phyloP scores from a whole-genome alignment of 1,139 yeast genomes.

The Magnusiomyces tetraspermus region DNA sequence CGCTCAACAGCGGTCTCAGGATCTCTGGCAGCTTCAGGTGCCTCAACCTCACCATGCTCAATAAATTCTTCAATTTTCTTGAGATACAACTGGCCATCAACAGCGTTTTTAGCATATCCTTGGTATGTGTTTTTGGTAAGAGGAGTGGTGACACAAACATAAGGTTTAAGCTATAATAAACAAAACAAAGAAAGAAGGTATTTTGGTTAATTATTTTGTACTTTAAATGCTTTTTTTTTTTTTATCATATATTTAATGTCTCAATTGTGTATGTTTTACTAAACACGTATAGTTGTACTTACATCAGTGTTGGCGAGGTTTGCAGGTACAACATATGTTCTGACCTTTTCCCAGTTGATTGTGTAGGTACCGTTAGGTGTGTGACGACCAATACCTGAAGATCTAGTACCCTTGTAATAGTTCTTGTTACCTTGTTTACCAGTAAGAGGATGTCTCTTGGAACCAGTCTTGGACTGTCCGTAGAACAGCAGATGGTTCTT shows the following conservation, averaged over 20 bases:
- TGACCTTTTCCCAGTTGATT: conserved; percentile 74
- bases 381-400: conserved; percentile 82
- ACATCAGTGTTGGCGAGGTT: conserved; percentile 30
- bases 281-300: conserved; percentile 8
- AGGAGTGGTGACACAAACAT: conserved; percentile 65
- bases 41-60: conserved; percentile 49
- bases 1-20: conserved; percentile 28
- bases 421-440: conserved; percentile 93
- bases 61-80: conserved; percentile 67
- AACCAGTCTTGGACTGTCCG: conserved; percentile 67
- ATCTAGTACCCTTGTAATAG: conserved; percentile 91
- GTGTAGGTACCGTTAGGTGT: conserved; percentile 66
- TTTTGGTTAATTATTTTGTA: no score
- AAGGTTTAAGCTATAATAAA: conserved; percentile 47
- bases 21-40: conserved; percentile 23
- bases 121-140: conserved; percentile 55
- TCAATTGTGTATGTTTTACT: no score
- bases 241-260: no score
- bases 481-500: conserved; percentile 79
- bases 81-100: conserved; percentile 66
- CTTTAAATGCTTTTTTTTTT: no score
- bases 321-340: conserved; percentile 82
- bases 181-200: no score
- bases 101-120: conserved; percentile 64
- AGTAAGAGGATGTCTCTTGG: conserved; percentile 76